Percentiles rank a stretch among this genome's conserved stretches.
phyloP scores from a whole-genome alignment of 2,329 filamentous ascomycete genomes.

The Dactylellina parvicollis region DNA sequence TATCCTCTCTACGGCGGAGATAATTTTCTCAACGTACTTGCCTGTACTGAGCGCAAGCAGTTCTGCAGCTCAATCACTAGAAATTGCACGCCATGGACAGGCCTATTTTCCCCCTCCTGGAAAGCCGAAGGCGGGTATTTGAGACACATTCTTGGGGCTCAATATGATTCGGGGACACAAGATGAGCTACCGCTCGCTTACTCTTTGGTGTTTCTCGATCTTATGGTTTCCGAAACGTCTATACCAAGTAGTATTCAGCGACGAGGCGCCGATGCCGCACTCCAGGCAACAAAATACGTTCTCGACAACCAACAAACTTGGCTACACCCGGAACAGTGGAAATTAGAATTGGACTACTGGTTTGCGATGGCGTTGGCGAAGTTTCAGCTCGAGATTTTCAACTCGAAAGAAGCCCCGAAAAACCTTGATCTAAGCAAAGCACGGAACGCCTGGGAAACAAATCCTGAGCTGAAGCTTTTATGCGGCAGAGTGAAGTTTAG shows the following conservation, averaged over 20 bases:
- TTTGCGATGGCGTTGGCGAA: constrained; percentile 9
- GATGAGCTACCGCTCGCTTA: not conserved
- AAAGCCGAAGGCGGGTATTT: not conserved
- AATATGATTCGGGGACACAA: not conserved
- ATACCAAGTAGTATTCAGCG: not conserved
- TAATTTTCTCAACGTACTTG: not conserved
- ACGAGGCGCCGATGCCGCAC: not conserved
- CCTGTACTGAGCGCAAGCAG: constrained; percentile 12
- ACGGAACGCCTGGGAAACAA: not conserved
- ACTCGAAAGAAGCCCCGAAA: not conserved
- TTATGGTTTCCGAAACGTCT: not conserved
- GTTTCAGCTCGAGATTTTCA: constrained; percentile 1
- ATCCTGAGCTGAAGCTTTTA: not conserved
- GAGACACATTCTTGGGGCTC: not conserved
- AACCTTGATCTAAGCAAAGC: not conserved
- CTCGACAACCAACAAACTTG: not conserved
- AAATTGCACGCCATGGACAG: not conserved
- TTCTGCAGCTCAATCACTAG: constrained; percentile 4
- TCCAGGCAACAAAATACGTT: constrained; percentile 3
- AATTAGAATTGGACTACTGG: not conserved
- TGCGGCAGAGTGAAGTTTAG: constrained; percentile 15
- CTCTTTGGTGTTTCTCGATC: not conserved
- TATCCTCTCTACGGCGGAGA: not conserved
- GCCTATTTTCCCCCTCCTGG: not conserved
- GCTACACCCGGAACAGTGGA: constrained; percentile 20